These are phyloP conservation scores for Heliamphora pulchella DNA, from an alignment of 179 eudicot genomes.

Conservation along the genomic window DNA sequence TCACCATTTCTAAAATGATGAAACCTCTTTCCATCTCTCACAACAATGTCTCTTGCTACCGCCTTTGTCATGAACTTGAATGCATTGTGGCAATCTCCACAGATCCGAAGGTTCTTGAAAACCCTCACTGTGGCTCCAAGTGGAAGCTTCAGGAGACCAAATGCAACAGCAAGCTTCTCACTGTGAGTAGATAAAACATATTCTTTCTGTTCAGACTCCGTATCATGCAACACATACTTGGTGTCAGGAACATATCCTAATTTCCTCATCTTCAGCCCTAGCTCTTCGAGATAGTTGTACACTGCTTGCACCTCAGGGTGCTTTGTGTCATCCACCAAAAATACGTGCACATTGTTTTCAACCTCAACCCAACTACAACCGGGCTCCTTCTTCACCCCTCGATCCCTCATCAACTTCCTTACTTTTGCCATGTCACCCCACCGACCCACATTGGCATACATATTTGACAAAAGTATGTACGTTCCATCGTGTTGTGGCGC, in stretches of 20 bases:
- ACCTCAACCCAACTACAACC: conserved; percentile 81
- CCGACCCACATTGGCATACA: conserved; percentile 50
- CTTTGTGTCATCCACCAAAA: conserved; percentile 51
- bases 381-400: conserved; percentile 75
- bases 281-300: conserved; percentile 46
- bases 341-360: conserved; percentile 53
- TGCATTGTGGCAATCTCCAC: conserved; percentile 69
- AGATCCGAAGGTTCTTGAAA: conserved; percentile 63
- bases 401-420: conserved; percentile 55
- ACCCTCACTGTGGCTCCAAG: conserved; percentile 59
- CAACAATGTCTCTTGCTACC: conserved; percentile 52
- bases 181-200: conserved; percentile 55
- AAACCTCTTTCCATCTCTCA: conserved; percentile 69
- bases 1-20: conserved; percentile 61
- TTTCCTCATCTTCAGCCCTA: conserved; percentile 46
- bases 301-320: conserved; percentile 62
- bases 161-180: conserved; percentile 70
- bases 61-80: conserved; percentile 54
- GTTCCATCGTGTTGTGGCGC: conserved; percentile 59
- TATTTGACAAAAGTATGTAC: conserved; percentile 57
- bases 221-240: conserved; percentile 52
- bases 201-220: conserved; percentile 58
- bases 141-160: conserved; percentile 61
- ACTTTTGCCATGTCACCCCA: conserved; percentile 59
- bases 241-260: conserved; percentile 62